Conservation (phyloP, 306 rosid genomes). For the Begonia peltatifolia region DNA sequence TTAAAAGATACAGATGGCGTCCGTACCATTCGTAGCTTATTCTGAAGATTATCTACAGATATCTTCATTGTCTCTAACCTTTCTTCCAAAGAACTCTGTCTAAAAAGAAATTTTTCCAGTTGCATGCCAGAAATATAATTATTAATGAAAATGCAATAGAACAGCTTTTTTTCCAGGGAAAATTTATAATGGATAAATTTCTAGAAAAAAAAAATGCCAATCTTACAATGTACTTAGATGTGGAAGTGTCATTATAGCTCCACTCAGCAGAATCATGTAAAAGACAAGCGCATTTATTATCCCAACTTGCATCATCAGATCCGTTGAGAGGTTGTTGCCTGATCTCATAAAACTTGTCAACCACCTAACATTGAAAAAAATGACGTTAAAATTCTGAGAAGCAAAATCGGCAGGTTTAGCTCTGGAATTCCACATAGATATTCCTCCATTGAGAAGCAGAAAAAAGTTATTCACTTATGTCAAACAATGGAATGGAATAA, state of each 20-base stretch:
- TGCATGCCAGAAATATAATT: constrained; percentile 5
- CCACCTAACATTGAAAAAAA: constrained; percentile 37
- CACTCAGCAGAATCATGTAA: constrained; percentile 70
- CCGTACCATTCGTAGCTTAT: constrained; percentile 70
- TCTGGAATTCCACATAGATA: too few species aligned
- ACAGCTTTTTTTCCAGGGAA: too few species aligned
- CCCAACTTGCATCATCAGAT: constrained; percentile 49
- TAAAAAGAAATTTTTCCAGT: constrained; percentile 73
- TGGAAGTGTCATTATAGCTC: constrained; percentile 72
- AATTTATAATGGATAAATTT: background rate
- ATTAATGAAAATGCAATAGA: too few species aligned
- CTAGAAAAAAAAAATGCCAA: constrained; percentile 1
- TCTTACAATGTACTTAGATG: constrained; percentile 73
- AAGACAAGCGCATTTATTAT: constrained; percentile 58
- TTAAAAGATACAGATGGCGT: constrained; percentile 6
- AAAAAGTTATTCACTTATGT: too few species aligned
- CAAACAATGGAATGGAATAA: too few species aligned
- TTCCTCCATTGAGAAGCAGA: too few species aligned
- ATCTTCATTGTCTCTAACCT: constrained; percentile 55
- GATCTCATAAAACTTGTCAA: constrained; percentile 67
- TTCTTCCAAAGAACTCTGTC: constrained; percentile 96
- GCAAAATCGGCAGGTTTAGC: too few species aligned
- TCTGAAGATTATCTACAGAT: constrained; percentile 52
- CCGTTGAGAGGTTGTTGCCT: constrained; percentile 36
- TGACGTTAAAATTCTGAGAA: constrained; percentile 8